Evolutionary conservation across 2,329 filamentous ascomycete genomes (phyloP).

Genomic region (Penicillium palitans): DNA sequence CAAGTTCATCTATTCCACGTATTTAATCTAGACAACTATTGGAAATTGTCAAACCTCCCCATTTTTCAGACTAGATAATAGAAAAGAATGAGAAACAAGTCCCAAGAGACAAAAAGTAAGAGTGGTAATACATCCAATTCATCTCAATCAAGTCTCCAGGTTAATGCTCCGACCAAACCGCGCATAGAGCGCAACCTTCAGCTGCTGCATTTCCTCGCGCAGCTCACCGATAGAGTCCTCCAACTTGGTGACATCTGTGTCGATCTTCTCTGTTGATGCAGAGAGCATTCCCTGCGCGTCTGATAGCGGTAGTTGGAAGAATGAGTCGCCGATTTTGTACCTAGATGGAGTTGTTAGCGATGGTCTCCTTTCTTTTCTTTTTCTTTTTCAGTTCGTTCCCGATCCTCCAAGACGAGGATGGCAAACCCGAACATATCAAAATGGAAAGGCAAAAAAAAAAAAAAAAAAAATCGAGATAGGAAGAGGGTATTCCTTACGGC

Average conservation of each 20-base stretch:
- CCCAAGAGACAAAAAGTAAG: not conserved
- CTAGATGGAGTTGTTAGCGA: slow-evolving; percentile 49
- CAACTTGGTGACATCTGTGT: slow-evolving; percentile 70
- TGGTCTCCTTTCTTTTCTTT: not conserved
- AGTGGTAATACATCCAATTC: not conserved
- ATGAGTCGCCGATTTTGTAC: slow-evolving; percentile 95
- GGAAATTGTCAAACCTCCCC: not conserved
- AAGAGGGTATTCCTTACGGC: slow-evolving; percentile 64
- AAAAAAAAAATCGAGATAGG: not conserved
- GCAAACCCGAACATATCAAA: not conserved
- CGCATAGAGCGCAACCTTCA: slow-evolving; percentile 92
- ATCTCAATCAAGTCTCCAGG: slow-evolving; percentile 69
- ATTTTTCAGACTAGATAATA: not conserved
- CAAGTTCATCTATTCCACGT: not conserved
- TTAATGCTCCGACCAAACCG: slow-evolving; percentile 97
- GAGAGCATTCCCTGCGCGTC: slow-evolving; percentile 86
- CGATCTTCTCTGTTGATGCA: slow-evolving; percentile 68
- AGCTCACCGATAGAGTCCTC: slow-evolving; percentile 75
- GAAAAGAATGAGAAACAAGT: not conserved
- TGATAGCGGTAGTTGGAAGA: slow-evolving; percentile 79
- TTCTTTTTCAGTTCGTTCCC: not conserved
- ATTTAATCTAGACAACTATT: not conserved
- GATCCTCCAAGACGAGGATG: not conserved
- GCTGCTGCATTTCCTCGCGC: slow-evolving; percentile 80
- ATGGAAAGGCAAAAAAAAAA: not conserved